These are phyloP conservation scores for Pouteria glomerata DNA, from an alignment of 148 eudicot species.

Conservation along the genomic window DNA sequence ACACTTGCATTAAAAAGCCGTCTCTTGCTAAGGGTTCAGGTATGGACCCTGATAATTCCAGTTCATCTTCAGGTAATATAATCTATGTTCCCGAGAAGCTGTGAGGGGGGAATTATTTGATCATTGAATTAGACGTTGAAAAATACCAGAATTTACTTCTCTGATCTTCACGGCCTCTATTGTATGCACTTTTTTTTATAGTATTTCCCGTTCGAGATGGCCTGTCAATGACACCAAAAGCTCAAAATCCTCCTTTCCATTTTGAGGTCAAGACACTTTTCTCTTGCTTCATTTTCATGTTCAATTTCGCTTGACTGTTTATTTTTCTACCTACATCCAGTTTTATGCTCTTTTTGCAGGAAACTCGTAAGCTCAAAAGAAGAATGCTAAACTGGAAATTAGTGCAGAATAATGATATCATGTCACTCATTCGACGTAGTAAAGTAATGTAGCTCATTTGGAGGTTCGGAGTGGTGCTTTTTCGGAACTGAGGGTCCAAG, in stretches of 20 bases:
- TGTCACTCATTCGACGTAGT: conserved; percentile 28
- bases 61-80: conserved; percentile 26
- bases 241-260: conserved; percentile 42
- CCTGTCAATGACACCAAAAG: conserved; percentile 26
- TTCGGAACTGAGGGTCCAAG: too few relatives aligned
- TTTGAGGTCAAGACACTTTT: conserved; percentile 44
- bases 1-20: conserved; percentile 19
- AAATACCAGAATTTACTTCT: not conserved
- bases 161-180: too few relatives aligned
- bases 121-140: not conserved
- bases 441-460: too few relatives aligned
- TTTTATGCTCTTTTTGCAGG: conserved; percentile 27
- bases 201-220: conserved; percentile 50
- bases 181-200: not conserved
- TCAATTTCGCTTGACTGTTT: too few relatives aligned
- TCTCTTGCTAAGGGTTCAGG: conserved; percentile 7
- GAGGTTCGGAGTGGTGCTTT: too few relatives aligned
- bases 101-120: not conserved
- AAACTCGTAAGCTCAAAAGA: conserved; percentile 27
- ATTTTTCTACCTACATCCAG: too few relatives aligned
- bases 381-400: conserved; percentile 36
- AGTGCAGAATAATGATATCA: conserved; percentile 29
- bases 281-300: too few relatives aligned
- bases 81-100: too few relatives aligned
- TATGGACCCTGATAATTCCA: not conserved